phyloP scores from a whole-genome alignment of 768 basidiomycete species.

The Collybia sordida region DNA sequence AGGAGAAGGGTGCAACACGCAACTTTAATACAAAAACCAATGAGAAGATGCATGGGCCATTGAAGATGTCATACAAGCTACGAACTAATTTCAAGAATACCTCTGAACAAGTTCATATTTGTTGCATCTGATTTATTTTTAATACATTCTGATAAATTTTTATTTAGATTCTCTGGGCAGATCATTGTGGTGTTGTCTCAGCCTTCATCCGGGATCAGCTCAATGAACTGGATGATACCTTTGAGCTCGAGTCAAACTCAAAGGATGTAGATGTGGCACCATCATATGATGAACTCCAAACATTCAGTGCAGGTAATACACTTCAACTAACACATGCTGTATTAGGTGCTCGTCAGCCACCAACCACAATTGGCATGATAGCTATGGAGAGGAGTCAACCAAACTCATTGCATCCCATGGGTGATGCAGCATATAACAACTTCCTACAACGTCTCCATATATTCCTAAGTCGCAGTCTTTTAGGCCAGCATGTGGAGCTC shows the following conservation, averaged over 20 bases:
- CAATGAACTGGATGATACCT: neutral
- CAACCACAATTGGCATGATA: conserved; percentile 1
- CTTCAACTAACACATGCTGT: no score
- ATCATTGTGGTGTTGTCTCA: neutral
- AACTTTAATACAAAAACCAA: conserved; percentile 31
- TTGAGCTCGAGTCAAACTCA: neutral
- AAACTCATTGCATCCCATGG: neutral
- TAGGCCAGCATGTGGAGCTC: neutral
- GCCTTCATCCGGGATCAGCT: neutral
- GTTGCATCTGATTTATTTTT: neutral
- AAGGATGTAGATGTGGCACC: neutral
- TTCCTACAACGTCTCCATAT: neutral
- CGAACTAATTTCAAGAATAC: conserved; percentile 31
- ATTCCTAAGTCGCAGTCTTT: neutral
- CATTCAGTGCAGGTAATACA: neutral
- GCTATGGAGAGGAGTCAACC: no score
- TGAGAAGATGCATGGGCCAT: conserved; percentile 27
- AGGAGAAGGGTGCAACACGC: conserved; percentile 24
- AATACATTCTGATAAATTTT: neutral
- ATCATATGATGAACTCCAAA: neutral
- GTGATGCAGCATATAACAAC: neutral
- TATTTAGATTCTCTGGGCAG: neutral
- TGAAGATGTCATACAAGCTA: conserved; percentile 23
- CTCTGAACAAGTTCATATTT: conserved; percentile 24
- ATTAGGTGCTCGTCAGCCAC: no score